Conservation (phyloP, 2,329 filamentous ascomycete genomes). For the Scytalidium lignicola region DNA sequence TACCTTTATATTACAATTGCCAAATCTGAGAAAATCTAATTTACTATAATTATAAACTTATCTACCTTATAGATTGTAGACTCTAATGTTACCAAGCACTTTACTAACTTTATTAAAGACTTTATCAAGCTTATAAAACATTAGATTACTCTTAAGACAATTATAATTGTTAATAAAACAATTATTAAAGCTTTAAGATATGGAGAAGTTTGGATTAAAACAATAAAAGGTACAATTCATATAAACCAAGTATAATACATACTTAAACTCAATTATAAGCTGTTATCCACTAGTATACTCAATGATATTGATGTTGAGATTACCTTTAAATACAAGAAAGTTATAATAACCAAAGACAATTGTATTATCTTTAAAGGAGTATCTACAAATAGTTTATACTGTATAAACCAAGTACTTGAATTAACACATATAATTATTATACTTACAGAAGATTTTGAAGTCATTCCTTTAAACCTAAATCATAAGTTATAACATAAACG, state of each 20-base stretch:
- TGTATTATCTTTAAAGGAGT: no score
- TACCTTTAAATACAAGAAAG: no score
- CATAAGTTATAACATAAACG: background rate
- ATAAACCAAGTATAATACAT: background rate
- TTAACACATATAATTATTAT: background rate
- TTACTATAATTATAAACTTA: background rate
- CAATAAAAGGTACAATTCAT: background rate
- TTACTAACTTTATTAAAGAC: background rate
- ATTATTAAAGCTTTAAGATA: background rate
- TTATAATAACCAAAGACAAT: no score
- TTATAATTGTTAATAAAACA: background rate
- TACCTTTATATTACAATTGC: background rate
- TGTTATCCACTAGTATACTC: background rate
- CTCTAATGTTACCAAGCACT: background rate
- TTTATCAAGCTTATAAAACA: background rate
- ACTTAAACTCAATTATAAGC: background rate
- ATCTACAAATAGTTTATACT: no score
- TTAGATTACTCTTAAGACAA: background rate
- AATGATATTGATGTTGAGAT: no score
- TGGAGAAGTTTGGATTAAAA: background rate
- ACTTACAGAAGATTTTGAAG: background rate
- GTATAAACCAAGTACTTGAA: background rate
- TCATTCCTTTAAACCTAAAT: background rate
- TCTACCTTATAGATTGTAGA: background rate
- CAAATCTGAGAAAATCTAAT: background rate